phyloP scores from a whole-genome alignment of 78 protist genomes.

The Dictyostelium brefeldianum region DNA sequence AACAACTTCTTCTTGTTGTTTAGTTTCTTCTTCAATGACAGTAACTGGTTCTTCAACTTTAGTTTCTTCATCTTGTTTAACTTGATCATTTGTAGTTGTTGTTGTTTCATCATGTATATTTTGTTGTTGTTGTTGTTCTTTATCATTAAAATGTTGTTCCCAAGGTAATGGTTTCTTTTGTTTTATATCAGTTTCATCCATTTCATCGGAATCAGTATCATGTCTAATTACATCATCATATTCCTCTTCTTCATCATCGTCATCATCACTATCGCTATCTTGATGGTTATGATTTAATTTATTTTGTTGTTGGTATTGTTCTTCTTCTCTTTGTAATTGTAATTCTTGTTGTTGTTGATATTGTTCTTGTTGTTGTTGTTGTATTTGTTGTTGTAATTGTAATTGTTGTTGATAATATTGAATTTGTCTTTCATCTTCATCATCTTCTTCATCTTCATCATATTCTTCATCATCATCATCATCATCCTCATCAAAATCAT shows the following conservation, averaged over 20 bases:
- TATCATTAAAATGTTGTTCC: not conserved
- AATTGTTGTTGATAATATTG: conserved; percentile 30
- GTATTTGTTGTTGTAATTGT: conserved; percentile 12
- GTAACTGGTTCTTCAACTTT: not conserved
- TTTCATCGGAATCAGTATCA: conserved; percentile 1
- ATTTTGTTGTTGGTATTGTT: not conserved
- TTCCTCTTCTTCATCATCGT: conserved; percentile 53
- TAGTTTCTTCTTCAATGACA: not conserved
- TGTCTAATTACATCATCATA: conserved; percentile 17
- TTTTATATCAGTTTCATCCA: not conserved
- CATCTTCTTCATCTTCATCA: conserved; percentile 48
- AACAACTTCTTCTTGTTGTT: not conserved
- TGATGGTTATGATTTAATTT: not conserved
- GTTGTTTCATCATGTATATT: not conserved
- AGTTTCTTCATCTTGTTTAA: not conserved
- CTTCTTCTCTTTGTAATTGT: conserved; percentile 14
- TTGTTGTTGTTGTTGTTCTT: not conserved
- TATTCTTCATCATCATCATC: conserved; percentile 61
- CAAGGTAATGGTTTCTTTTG: not conserved
- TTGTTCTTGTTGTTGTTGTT: conserved; percentile 29
- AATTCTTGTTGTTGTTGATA: conserved; percentile 13
- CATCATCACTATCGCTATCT: conserved; percentile 23
- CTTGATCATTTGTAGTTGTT: not conserved
- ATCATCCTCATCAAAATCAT: conserved; percentile 20
- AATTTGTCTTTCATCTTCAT: conserved; percentile 36